These are phyloP conservation scores for Didymellaceae sp. DNA, from an alignment of 2,329 filamentous ascomycete species.

Conservation along the genomic window DNA sequence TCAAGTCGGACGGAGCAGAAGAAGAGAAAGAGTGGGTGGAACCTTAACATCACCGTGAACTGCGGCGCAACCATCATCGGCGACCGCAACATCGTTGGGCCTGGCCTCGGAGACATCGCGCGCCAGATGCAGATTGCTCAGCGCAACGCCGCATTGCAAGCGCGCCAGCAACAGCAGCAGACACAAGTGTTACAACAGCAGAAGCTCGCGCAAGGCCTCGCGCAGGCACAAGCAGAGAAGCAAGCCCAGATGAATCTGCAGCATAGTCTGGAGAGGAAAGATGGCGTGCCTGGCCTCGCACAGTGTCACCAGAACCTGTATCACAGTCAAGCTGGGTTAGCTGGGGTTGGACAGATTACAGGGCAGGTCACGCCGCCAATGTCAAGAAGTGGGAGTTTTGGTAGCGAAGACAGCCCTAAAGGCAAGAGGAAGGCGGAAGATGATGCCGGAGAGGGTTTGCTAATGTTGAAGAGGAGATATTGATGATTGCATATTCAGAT, in stretches of 20 bases:
- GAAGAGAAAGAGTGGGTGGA: constrained; percentile 21
- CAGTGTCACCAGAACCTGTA: constrained; percentile 19
- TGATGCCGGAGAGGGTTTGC: constrained; percentile 15
- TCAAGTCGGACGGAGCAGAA: constrained; percentile 13
- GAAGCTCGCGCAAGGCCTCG: constrained; percentile 15
- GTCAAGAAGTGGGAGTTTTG: constrained; percentile 37
- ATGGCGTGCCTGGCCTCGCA: constrained; percentile 13
- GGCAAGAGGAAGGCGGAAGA: constrained; percentile 37
- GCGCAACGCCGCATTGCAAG: constrained; percentile 26
- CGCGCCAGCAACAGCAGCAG: constrained; percentile 23
- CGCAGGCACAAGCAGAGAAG: constrained; percentile 11
- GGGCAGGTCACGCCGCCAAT: constrained; percentile 35
- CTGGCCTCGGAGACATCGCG: constrained; percentile 43
- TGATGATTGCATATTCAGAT: constrained; percentile 11
- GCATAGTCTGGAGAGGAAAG: constrained; percentile 10
- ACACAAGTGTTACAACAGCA: constrained; percentile 11
- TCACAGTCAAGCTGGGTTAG: constrained; percentile 21
- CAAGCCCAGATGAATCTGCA: constrained; percentile 16
- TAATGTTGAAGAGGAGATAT: constrained; percentile 26
- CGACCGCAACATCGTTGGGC: constrained; percentile 46
- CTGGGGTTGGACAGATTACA: constrained; percentile 15
- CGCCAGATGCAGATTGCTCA: constrained; percentile 42
- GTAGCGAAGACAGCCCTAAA: constrained; percentile 24
- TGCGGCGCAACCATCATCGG: constrained; percentile 45
- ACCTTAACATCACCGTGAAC: constrained; percentile 42